Conservation (phyloP, 768 basidiomycete genomes). For the Cystobasidium ongulense region DNA sequence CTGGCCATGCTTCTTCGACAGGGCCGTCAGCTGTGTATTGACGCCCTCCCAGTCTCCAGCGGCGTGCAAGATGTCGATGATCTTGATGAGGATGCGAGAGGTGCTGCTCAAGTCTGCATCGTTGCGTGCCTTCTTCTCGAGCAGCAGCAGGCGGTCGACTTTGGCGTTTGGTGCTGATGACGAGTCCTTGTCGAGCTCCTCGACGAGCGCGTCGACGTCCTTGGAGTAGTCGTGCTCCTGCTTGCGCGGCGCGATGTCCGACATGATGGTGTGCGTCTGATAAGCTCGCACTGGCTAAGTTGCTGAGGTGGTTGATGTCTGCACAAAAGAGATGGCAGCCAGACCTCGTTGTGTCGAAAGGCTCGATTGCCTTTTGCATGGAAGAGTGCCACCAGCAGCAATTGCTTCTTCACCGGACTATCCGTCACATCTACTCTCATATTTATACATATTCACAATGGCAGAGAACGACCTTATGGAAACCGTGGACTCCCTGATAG, state of each 20-base stretch:
- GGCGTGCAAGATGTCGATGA: slow-evolving; percentile 63
- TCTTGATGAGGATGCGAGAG: slow-evolving; percentile 67
- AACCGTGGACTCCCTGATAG: neutral
- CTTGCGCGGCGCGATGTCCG: slow-evolving; percentile 33
- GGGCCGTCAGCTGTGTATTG: slow-evolving; percentile 52
- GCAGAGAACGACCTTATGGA: neutral
- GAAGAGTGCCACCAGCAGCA: neutral
- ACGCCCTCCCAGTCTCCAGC: slow-evolving; percentile 54
- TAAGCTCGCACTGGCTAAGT: neutral
- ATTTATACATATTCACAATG: neutral
- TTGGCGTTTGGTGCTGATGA: slow-evolving; percentile 61
- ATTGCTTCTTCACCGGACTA: neutral
- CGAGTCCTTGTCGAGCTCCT: slow-evolving; percentile 65
- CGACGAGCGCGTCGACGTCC: slow-evolving; percentile 72
- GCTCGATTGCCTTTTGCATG: neutral
- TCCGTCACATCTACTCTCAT: neutral
- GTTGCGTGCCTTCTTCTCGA: slow-evolving; percentile 96
- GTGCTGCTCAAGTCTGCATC: slow-evolving; percentile 94
- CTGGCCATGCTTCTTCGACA: slow-evolving; percentile 96
- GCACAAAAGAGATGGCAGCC: neutral
- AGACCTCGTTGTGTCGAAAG: neutral
- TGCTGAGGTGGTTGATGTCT: neutral
- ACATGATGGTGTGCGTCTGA: neutral
- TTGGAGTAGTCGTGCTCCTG: slow-evolving; percentile 58
- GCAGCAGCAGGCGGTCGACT: slow-evolving; percentile 72